Conservation (phyloP, 352 stramenopile species). For the Phytophthora kernoviae region DNA sequence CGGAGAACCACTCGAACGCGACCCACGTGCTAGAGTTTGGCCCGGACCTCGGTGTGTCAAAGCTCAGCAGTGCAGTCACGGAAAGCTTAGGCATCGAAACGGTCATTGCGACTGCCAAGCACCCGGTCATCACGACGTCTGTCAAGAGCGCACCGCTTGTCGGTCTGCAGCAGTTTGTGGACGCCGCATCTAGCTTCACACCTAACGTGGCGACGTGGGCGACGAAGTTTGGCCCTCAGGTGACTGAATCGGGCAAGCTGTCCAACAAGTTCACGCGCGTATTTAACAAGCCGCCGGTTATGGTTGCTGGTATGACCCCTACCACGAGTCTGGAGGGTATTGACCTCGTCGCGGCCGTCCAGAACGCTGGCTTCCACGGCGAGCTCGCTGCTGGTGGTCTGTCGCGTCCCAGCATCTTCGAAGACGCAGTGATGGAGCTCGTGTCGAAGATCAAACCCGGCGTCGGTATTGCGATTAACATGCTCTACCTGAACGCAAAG, state of each 20-base stretch:
- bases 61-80: slow-evolving; percentile 42
- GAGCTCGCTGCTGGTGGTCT: slow-evolving; percentile 83
- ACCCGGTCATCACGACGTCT: slow-evolving; percentile 32
- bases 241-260: slow-evolving; percentile 54
- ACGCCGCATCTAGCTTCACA: slow-evolving; percentile 12
- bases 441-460: slow-evolving; percentile 77
- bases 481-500: slow-evolving; percentile 91
- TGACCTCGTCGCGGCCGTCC: slow-evolving; percentile 79
- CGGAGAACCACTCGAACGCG: slow-evolving; percentile 34
- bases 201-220: slow-evolving; percentile 45
- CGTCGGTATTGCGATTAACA: slow-evolving; percentile 82
- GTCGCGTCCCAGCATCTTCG: slow-evolving; percentile 73
- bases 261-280: slow-evolving; percentile 74
- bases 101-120: slow-evolving; percentile 54
- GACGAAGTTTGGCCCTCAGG: slow-evolving; percentile 50
- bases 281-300: slow-evolving; percentile 80
- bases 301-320: slow-evolving; percentile 86
- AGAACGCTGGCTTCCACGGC: slow-evolving; percentile 82
- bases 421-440: slow-evolving; percentile 63
- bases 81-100: slow-evolving; percentile 65
- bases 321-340: slow-evolving; percentile 83
- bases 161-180: slow-evolving; percentile 51
- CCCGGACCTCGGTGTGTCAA: slow-evolving; percentile 57
- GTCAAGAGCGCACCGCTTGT: slow-evolving; percentile 34
- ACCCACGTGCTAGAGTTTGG: slow-evolving; percentile 86